phyloP scores from a whole-genome alignment of 768 basidiomycete genomes.

The Chalciporus piperatus region DNA sequence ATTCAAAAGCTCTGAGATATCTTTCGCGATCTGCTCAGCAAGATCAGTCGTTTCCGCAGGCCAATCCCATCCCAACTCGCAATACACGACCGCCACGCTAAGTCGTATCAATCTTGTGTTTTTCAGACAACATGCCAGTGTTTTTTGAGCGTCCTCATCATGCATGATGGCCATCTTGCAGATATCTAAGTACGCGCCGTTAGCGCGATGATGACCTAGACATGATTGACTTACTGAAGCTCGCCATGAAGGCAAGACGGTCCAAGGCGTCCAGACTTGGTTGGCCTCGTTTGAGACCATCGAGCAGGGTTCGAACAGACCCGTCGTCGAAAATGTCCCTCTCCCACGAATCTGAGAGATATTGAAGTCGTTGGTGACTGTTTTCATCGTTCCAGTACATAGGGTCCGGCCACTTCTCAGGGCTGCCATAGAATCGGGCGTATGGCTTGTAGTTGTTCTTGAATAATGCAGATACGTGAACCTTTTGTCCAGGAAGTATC shows the following conservation, averaged over 20 bases:
- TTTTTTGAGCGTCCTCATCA: not conserved
- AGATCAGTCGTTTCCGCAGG: constrained; percentile 7
- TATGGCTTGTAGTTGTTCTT: constrained; percentile 28
- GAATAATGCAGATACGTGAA: constrained; percentile 32
- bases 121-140: constrained; percentile 13
- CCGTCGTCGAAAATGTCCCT: constrained; percentile 27
- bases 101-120: constrained; percentile 18
- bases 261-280: constrained; percentile 23
- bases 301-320: constrained; percentile 16
- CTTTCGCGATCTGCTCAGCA: constrained; percentile 1
- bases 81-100: constrained; percentile 25
- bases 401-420: constrained; percentile 25
- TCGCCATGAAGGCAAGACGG: constrained; percentile 29
- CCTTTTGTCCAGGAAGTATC: constrained; percentile 29
- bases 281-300: constrained; percentile 15
- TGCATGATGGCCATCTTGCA: constrained; percentile 9
- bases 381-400: constrained; percentile 30
- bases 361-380: constrained; percentile 18
- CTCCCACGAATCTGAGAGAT: constrained; percentile 24
- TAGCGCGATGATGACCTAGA: not conserved
- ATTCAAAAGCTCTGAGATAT: constrained; percentile 18
- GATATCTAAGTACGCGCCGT: constrained; percentile 9
- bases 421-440: constrained; percentile 21
- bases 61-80: constrained; percentile 24
- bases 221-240: constrained; percentile 20